Evolutionary conservation across 495 filamentous ascomycete genomes (phyloP), one percentile per base, ranked within the genome.

Genomic region (Hypomontagnella submonticulosa): DNA sequence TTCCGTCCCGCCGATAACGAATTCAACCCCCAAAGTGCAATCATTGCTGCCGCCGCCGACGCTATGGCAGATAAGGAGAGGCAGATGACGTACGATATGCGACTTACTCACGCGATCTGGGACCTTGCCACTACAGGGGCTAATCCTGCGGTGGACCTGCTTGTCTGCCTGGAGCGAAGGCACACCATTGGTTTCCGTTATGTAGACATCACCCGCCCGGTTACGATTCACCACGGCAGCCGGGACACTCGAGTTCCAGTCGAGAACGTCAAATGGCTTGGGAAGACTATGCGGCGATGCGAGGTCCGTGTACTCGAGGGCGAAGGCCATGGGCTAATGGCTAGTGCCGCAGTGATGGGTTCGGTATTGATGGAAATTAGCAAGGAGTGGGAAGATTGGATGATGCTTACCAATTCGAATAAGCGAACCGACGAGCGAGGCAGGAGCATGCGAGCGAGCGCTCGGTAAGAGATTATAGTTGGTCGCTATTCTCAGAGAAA

Each of bases 291-390:
- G 95, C 85, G 89, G 19, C 83, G 90, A 38, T 96, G 93, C 71
- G 95, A 98, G 75, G 92, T 99, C 13, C 82, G 95, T 9, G 85
- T 98, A 4, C 80, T 99, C 10, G 90, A 97, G 62, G 92, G 91
- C 4, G 95, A 99, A 74, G 93, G 92, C 3, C 95, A 99, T 71
- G 96, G 96, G 0, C 77, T 99, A 38, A 99, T 99, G 95, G 95
- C 96, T 0, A 94, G 90, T 50, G 94, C 95, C 6, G 76, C 78
- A 13, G 94, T 99, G 18, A 98, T 99, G 96, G 90, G 92, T 19
- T 87, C 87, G 52, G 90, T 98, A 16, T 74, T 99, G 65, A 96
- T 92, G 75, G 95, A 99, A 76, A 95, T 99, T 69, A 90, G 91
- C 32, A 84, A 85, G 41, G 96, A 99, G 73, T 98, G 94, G 96